Evolutionary conservation across 805 yeast species (phyloP), one percentile per base, ranked within the genome.

Genomic region (Cyberlindnera amylophila): DNA sequence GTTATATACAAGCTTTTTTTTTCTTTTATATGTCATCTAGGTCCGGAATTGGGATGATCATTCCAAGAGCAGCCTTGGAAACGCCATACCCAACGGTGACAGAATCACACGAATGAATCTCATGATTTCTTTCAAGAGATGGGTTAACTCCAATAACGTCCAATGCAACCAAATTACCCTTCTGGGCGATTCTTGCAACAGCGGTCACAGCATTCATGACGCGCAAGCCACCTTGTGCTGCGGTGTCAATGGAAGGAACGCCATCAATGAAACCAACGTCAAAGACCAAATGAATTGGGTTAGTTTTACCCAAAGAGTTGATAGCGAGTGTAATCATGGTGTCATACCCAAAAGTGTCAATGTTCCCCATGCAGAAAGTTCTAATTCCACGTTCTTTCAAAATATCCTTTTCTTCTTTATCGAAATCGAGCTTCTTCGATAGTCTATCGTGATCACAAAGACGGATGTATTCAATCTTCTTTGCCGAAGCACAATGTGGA

Each of bases 191-290:
- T 51, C 91, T 93, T 68, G 93, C 99, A 47, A 89, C 93, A 41
- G 93, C 66, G 61, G 83, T 93, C 62, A 93, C 74, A 38, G 96
- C 97, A 67, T 91, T 99, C 67, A 99, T 79, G 64, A 91, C 74
- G 9, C 96, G 82, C 51, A 91, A 71, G 4, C 99, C 99, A 51
- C 98, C 98, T 63, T 96, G 81, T 13, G 93, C 99, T 33, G 97
- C 91, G 1, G 99, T 93, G 41, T 99, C 99, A 1, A 99, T 91
- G 31, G 97, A 96, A 15, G 96, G 97, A 12, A 93, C 96, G 59
- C 72, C 98, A 65, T 91, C 99, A 45, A 93, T 82, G 33, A 97
- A 96, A 66, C 93, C 99, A 34, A 91, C 97, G 61, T 91, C 99
- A 62, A 89, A 91, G 21, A 95, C 82, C 51, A 93, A 67, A 69